Base-by-base conservation (phyloP, 75 land plant genomes). In the Pinus tabuliformis region DNA sequence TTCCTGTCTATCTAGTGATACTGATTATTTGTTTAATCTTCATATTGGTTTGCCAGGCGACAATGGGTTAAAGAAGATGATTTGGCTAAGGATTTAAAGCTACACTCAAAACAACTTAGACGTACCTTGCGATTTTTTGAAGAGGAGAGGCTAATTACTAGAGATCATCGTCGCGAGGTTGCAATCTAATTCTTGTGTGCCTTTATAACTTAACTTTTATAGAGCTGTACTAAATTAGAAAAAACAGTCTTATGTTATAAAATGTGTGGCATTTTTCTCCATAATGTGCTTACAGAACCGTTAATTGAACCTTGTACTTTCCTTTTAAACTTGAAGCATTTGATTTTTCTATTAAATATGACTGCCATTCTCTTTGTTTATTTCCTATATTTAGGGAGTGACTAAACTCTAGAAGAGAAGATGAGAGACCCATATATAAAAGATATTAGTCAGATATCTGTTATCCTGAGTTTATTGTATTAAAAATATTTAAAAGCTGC, bases 21-120 rank as follows among this genome's bases (percentile, higher is more conserved):
- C 24, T 61, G n/a, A 36, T 42, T 36, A 30, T 59, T 58, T 15
- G 54, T n/a, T 78, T 75, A 76, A 36, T 15, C 65, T 3, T 65
- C 6, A 54, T 66, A 1, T 39, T 72, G 15, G 45, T 8, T 5
- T 42, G 22, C 58, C 80, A 95, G 94, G 80, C 89, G 95, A 12
- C 98, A 96, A 81, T 96, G 99, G 99, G 97, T 96, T 56, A 90
- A 95, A 75, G 99, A 96, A 78, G 99, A 96, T 73, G 99, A 96
- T 81, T 82, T 96, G 72, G 99, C 99, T 15, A 94, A 94, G 83
- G 82, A 81, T 28, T 82, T 96, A 61, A 90, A 89, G 78, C 75
- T 96, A 37, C 99, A 96, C 70, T 81, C 91, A 20, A 96, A 96
- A 84, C 99, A 96, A 80, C 89, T 96, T 68, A 84, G 98, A 9